Evolutionary conservation across 331 rosid genomes (phyloP).

Genomic region (Arachis monticola): DNA sequence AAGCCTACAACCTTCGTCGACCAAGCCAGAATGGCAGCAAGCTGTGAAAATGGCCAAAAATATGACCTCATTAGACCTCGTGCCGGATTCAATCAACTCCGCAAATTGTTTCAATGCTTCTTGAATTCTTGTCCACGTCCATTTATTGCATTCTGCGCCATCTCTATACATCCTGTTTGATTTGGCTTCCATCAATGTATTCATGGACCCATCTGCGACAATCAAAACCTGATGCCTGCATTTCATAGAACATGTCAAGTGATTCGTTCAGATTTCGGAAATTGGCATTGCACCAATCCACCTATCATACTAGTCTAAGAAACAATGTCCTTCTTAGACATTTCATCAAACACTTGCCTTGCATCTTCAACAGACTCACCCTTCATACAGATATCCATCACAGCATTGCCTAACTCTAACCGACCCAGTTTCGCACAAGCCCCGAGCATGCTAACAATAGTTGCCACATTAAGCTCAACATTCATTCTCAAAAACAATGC

Average conservation of each 20-base stretch:
- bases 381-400: slow-evolving; percentile 75
- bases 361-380: slow-evolving; percentile 65
- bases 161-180: slow-evolving; percentile 68
- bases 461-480: slow-evolving; percentile 59
- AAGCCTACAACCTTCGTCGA: slow-evolving; percentile 63
- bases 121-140: slow-evolving; percentile 63
- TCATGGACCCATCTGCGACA: slow-evolving; percentile 77
- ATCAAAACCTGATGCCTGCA: slow-evolving; percentile 58
- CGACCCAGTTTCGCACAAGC: slow-evolving; percentile 65
- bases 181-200: slow-evolving; percentile 54
- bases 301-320: slow-evolving; percentile 80
- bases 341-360: slow-evolving; percentile 59
- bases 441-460: slow-evolving; percentile 63
- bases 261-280: slow-evolving; percentile 52
- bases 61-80: slow-evolving; percentile 72
- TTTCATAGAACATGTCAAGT: slow-evolving; percentile 61
- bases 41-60: slow-evolving; percentile 80
- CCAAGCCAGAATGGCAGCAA: slow-evolving; percentile 82
- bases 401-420: slow-evolving; percentile 58
- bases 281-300: slow-evolving; percentile 72
- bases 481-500: slow-evolving; percentile 70
- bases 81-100: slow-evolving; percentile 57
- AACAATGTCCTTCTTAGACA: slow-evolving; percentile 61
- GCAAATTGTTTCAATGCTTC: slow-evolving; percentile 64
- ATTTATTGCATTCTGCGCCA: slow-evolving; percentile 63